These are phyloP conservation scores for Collybiopsis luxurians DNA, from an alignment of 768 basidiomycete genomes.

Conservation along the genomic window DNA sequence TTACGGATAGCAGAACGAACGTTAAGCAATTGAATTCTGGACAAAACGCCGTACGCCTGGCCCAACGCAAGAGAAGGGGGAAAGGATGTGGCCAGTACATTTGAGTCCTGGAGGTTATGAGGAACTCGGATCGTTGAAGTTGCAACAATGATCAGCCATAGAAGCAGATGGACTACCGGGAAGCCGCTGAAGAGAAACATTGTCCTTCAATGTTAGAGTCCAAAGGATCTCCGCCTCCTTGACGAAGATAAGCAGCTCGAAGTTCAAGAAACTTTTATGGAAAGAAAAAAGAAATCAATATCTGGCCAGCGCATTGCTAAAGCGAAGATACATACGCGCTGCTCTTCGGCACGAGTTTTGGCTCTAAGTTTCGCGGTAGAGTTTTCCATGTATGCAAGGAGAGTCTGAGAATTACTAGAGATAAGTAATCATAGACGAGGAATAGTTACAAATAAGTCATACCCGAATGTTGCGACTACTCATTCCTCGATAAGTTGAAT, in stretches of 20 bases:
- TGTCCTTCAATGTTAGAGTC: neutral
- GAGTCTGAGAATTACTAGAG: slow-evolving; percentile 41
- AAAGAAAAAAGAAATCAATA: neutral
- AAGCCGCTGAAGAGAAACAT: neutral
- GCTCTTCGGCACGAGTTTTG: slow-evolving; percentile 52
- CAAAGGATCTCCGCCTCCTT: slow-evolving; percentile 9
- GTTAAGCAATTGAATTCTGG: no score
- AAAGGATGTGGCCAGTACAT: no score
- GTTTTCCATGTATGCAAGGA: slow-evolving; percentile 70
- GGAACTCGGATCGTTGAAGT: no score
- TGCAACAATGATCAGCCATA: no score
- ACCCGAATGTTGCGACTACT: slow-evolving; percentile 66
- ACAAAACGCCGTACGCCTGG: no score
- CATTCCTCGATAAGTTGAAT: slow-evolving; percentile 50
- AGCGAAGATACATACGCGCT: slow-evolving; percentile 36
- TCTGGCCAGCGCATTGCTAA: neutral
- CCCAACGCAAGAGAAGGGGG: no score
- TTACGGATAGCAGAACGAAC: no score
- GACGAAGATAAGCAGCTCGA: slow-evolving; percentile 20
- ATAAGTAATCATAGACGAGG: neutral
- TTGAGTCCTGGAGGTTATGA: no score
- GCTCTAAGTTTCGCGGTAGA: slow-evolving; percentile 48
- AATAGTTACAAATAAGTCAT: slow-evolving; percentile 11
- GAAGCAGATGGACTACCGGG: no score
- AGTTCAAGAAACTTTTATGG: slow-evolving; percentile 26